phyloP scores from a whole-genome alignment of 192 early-diverging fungal genomes.

The Piromyces finnis region DNA sequence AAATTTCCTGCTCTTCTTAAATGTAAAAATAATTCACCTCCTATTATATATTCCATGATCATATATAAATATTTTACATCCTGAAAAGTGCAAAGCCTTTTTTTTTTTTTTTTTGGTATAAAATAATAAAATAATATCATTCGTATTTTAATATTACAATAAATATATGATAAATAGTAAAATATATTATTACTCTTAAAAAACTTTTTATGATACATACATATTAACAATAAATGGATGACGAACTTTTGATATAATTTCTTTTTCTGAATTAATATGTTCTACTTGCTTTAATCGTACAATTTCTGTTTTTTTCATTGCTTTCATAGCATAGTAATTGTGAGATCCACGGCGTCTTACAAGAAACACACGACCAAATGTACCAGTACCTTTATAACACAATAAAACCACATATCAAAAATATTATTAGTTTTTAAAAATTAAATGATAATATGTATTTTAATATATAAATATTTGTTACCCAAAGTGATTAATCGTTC shows the following conservation, averaged over 20 bases:
- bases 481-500: too few relatives aligned
- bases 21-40: conserved; percentile 94
- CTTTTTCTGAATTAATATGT: conserved; percentile 70
- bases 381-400: conserved; percentile 61
- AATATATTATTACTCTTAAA: too few relatives aligned
- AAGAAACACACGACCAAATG: conserved; percentile 89
- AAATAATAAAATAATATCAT: too few relatives aligned
- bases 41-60: conserved; percentile 89
- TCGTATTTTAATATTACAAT: too few relatives aligned
- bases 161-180: too few relatives aligned
- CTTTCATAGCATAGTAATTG: conserved; percentile 72
- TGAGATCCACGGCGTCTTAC: conserved; percentile 44
- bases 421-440: too few relatives aligned
- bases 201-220: conserved; percentile 6
- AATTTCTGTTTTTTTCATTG: conserved; percentile 63
- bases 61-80: conserved; percentile 87
- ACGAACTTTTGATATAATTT: conserved; percentile 49
- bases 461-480: too few relatives aligned
- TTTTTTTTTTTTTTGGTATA: too few relatives aligned
- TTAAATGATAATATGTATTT: too few relatives aligned
- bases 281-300: conserved; percentile 72
- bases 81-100: conserved; percentile 83
- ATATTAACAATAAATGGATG: conserved; percentile 75
- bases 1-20: conserved; percentile 77
- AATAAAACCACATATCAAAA: neutral